phyloP scores from a whole-genome alignment of 805 yeast genomes.

The Lachancea meyersii region DNA sequence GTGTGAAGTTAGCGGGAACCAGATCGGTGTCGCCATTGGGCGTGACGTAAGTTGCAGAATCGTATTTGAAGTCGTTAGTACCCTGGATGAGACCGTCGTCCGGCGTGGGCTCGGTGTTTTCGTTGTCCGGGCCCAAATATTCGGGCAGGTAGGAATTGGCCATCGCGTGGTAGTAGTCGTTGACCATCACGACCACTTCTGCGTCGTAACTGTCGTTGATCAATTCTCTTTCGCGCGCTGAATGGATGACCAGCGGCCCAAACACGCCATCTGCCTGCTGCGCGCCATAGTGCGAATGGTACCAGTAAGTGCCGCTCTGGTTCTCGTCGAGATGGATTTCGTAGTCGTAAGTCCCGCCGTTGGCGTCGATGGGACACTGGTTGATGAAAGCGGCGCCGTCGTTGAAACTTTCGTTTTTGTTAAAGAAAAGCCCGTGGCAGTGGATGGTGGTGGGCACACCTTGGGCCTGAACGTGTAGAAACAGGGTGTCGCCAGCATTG shows the following conservation, averaged over 20 bases:
- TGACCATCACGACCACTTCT: conserved; percentile 39
- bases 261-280: conserved; percentile 45
- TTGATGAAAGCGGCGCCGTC: conserved; percentile 49
- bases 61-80: conserved; percentile 26
- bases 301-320: conserved; percentile 51
- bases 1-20: conserved; percentile 15
- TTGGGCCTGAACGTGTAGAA: conserved; percentile 38
- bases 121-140: conserved; percentile 38
- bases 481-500: conserved; percentile 40
- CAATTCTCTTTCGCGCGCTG: conserved; percentile 33
- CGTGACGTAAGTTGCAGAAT: conserved; percentile 19
- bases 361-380: conserved; percentile 42
- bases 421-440: conserved; percentile 45
- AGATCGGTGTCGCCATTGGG: conserved; percentile 14
- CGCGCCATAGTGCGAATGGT: conserved; percentile 46
- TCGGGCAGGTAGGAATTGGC: conserved; percentile 24
- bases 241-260: conserved; percentile 48
- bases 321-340: conserved; percentile 34
- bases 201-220: conserved; percentile 40
- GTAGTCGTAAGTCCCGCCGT: conserved; percentile 37
- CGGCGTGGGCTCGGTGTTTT: conserved; percentile 47
- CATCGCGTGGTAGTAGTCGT: conserved; percentile 45
- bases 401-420: conserved; percentile 38
- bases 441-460: conserved; percentile 42
- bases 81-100: conserved; percentile 43